Evolutionary conservation across 208 protist genomes (phyloP).

Genomic region (Trypanosoma scelopori): DNA sequence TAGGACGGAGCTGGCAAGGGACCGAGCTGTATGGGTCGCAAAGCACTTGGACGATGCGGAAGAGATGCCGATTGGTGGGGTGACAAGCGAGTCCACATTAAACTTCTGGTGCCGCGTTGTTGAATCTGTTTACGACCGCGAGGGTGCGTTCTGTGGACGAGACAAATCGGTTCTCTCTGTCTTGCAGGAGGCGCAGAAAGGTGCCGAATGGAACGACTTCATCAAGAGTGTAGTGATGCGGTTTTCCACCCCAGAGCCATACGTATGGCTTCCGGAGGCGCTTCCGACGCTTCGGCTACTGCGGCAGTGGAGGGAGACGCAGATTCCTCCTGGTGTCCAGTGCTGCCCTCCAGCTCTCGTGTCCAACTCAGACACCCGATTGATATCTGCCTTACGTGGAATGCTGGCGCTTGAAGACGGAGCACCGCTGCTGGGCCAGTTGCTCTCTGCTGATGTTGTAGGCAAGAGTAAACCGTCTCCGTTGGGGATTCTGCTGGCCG

Average conservation of each 20-base stretch:
- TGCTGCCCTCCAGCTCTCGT: conserved; percentile 17
- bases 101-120: conserved; percentile 58
- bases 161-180: conserved; percentile 8
- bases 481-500: conserved; percentile 35
- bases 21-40: conserved; percentile 15
- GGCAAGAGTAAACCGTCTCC: conserved; percentile 70
- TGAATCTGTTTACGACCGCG: conserved; percentile 4
- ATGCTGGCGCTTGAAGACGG: conserved; percentile 19
- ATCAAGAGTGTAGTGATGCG: conserved; percentile 5
- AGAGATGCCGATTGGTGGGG: conserved; percentile 65
- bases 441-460: conserved; percentile 43
- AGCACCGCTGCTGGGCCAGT: conserved; percentile 19
- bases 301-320: conserved; percentile 31
- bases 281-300: conserved; percentile 44
- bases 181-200: conserved; percentile 4
- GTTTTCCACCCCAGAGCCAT: conserved; percentile 46
- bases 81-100: conserved; percentile 21
- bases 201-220: conserved; percentile 12
- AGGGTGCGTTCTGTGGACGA: conserved; percentile 13
- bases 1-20: conserved; percentile 13
- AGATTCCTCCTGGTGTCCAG: conserved; percentile 1
- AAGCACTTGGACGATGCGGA: conserved; percentile 28
- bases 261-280: conserved; percentile 54
- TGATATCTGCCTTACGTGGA: background rate
- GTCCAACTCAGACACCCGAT: conserved; percentile 19